phyloP scores from a whole-genome alignment of 371 early-diverging fungal genomes.

The Gilbertella persicaria region DNA sequence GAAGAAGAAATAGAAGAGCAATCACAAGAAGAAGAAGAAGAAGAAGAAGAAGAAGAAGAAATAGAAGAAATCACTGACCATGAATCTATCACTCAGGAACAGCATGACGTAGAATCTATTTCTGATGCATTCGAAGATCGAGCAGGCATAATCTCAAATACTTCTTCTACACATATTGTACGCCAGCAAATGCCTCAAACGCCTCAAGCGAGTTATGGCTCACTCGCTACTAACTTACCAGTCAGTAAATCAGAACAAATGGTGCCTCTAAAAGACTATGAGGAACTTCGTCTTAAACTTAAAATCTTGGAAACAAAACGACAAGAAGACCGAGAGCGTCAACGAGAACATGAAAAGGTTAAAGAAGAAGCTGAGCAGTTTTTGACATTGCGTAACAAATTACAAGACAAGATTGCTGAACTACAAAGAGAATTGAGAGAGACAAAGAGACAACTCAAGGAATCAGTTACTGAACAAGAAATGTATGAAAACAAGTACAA shows the following conservation, averaged over 20 bases:
- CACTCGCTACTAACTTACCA: slow-evolving; percentile 35
- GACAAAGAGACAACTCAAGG: slow-evolving; percentile 59
- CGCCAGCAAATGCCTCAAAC: slow-evolving; percentile 2
- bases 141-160: slow-evolving; percentile 7
- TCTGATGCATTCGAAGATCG: background rate
- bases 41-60: slow-evolving; percentile 21
- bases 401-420: slow-evolving; percentile 70
- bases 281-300: slow-evolving; percentile 81
- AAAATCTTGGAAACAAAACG: slow-evolving; percentile 80
- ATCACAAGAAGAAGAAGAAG: slow-evolving; percentile 2
- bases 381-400: slow-evolving; percentile 63
- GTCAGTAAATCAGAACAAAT: slow-evolving; percentile 49
- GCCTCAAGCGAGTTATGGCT: slow-evolving; percentile 24
- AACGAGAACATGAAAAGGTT: slow-evolving; percentile 73
- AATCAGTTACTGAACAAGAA: slow-evolving; percentile 62
- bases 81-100: too few relatives aligned
- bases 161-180: slow-evolving; percentile 14
- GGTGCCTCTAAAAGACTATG: slow-evolving; percentile 71
- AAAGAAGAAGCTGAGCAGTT: slow-evolving; percentile 78
- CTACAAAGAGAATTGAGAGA: slow-evolving; percentile 76
- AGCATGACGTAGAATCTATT: slow-evolving; percentile 4
- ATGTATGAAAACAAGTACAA: slow-evolving; percentile 64
- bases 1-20: slow-evolving; percentile 22
- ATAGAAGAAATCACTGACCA: slow-evolving; percentile 12
- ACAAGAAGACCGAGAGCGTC: slow-evolving; percentile 76